phyloP scores from a whole-genome alignment of 257 asterid genomes.

The Solanum sparsipilum region DNA sequence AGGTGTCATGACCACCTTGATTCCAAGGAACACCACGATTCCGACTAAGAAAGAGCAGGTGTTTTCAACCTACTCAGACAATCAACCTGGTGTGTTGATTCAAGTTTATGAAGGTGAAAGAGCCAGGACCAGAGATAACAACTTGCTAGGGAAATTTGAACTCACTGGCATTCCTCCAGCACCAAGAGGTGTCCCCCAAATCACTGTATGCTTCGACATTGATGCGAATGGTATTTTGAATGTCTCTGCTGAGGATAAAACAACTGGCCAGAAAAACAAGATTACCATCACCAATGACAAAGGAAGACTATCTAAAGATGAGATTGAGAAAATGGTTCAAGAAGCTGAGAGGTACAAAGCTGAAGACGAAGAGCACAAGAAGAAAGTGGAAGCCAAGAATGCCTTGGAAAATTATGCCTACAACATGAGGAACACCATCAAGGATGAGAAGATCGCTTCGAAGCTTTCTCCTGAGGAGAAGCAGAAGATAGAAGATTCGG shows the following conservation, averaged over 20 bases:
- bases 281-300: slow-evolving; percentile 27
- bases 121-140: slow-evolving; percentile 21
- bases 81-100: slow-evolving; percentile 31
- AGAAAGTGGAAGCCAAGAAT: slow-evolving; percentile 26
- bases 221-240: slow-evolving; percentile 26
- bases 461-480: slow-evolving; percentile 19
- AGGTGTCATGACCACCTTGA: slow-evolving; percentile 21
- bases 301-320: slow-evolving; percentile 24
- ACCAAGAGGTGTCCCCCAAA: slow-evolving; percentile 24
- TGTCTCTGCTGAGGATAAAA: slow-evolving; percentile 31
- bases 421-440: slow-evolving; percentile 33
- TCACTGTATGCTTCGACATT: slow-evolving; percentile 22
- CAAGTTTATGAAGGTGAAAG: slow-evolving; percentile 29
- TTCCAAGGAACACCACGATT: slow-evolving; percentile 25
- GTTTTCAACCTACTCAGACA: slow-evolving; percentile 18
- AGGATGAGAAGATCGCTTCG: slow-evolving; percentile 24
- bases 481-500: slow-evolving; percentile 20
- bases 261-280: slow-evolving; percentile 28
- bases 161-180: slow-evolving; percentile 27
- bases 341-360: slow-evolving; percentile 24
- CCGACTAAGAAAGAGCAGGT: slow-evolving; percentile 30
- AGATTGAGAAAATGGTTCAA: slow-evolving; percentile 28
- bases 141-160: slow-evolving; percentile 19
- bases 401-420: slow-evolving; percentile 19
- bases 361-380: slow-evolving; percentile 25